These are phyloP conservation scores for Trypethelium eluteriae DNA, from an alignment of 495 filamentous ascomycete species.

Conservation along the genomic window DNA sequence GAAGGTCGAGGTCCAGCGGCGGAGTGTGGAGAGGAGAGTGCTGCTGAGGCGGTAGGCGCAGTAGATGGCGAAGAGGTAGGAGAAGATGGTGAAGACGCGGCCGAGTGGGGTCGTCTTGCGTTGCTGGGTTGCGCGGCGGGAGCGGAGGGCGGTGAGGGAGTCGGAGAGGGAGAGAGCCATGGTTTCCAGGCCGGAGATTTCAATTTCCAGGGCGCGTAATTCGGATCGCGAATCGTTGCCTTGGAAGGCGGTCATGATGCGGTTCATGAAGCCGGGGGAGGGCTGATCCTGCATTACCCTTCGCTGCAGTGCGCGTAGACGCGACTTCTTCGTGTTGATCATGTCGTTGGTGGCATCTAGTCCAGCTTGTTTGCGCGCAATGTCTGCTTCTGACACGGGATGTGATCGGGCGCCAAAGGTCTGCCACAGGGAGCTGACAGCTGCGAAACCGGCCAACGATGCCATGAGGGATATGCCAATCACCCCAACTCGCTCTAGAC, in stretches of 20 bases:
- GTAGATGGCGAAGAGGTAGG: constrained; percentile 63
- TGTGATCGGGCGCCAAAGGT: constrained; percentile 57
- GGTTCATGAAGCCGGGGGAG: constrained; percentile 54
- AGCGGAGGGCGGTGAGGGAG: constrained; percentile 51
- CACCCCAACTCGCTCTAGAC: constrained; percentile 68
- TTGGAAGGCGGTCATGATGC: constrained; percentile 58
- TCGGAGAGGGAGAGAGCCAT: constrained; percentile 61
- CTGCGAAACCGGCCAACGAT: constrained; percentile 71
- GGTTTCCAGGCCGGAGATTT: constrained; percentile 67
- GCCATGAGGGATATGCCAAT: constrained; percentile 80
- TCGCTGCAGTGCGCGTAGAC: constrained; percentile 56
- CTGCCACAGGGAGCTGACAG: constrained; percentile 73
- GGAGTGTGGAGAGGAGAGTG: constrained; percentile 54
- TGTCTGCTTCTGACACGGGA: constrained; percentile 51
- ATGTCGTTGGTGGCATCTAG: constrained; percentile 68
- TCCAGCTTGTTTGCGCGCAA: constrained; percentile 64
- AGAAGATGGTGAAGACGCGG: constrained; percentile 45
- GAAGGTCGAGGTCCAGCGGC: constrained; percentile 42
- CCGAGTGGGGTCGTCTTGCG: constrained; percentile 56
- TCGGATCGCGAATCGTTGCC: constrained; percentile 56
- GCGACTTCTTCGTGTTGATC: constrained; percentile 58
- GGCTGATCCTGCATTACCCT: constrained; percentile 46
- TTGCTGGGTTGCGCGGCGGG: constrained; percentile 50
- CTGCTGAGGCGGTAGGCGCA: constrained; percentile 68
- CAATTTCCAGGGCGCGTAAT: constrained; percentile 57